These are phyloP conservation scores for Tinospora cordifolia DNA, from an alignment of 164 flowering plant genomes.

Conservation along the genomic window DNA sequence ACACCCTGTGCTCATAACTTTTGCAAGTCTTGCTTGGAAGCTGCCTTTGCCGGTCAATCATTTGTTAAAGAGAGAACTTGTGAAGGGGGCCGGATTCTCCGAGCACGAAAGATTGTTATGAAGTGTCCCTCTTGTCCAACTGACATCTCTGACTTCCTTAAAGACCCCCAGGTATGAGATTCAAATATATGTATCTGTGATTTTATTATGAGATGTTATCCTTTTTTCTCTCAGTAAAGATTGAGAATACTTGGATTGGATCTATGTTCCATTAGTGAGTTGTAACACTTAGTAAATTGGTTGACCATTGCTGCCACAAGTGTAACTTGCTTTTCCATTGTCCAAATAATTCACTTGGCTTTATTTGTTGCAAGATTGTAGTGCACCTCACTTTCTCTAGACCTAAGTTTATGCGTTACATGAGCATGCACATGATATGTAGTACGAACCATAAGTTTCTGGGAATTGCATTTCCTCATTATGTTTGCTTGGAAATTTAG, in stretches of 20 bases:
- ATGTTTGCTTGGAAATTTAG: too few species aligned
- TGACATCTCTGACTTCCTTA: conserved; percentile 68
- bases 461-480: too few species aligned
- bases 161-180: conserved; percentile 60
- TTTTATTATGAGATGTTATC: neutral
- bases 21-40: conserved; percentile 81
- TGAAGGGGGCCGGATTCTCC: conserved; percentile 50
- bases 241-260: neutral
- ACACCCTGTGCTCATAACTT: conserved; percentile 97
- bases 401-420: too few species aligned
- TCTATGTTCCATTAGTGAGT: too few species aligned
- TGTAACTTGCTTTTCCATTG: too few species aligned
- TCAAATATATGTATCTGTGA: neutral
- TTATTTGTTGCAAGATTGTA: too few species aligned
- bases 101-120: conserved; percentile 63
- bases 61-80: conserved; percentile 49
- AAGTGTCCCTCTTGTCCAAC: conserved; percentile 64
- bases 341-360: too few species aligned
- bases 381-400: too few species aligned
- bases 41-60: conserved; percentile 56
- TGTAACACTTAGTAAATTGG: too few species aligned
- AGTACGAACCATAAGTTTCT: too few species aligned
- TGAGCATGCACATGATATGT: too few species aligned
- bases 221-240: neutral
- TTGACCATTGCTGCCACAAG: too few species aligned